Base-by-base conservation (phyloP, 164 flowering plant species). In the Chimonanthus praecox region DNA sequence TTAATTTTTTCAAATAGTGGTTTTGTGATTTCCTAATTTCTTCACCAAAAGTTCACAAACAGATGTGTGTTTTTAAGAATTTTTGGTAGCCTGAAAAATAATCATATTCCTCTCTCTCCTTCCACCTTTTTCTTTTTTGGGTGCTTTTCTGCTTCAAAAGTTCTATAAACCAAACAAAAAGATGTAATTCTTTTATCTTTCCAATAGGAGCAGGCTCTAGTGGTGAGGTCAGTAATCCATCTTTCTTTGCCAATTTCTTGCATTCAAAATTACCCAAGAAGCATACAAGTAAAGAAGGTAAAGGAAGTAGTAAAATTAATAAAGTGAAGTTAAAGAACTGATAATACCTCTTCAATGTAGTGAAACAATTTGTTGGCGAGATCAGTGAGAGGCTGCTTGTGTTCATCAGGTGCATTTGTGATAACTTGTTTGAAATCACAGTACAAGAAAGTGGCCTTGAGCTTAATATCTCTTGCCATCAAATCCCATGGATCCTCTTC, bases 401-500 rank as follows among this genome's bases (percentile, higher is more conserved):
- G 73, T 18, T 78, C 76, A 44, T 70, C 60, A 7, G 80, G 70
- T 7, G 78, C 72, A 9, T 51, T 18, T 7, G 80, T 65, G 8
- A 80, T 80, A n/a, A 80, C 61, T 15, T 72, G 74, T 43, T 67
- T 73, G 68, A 80, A 78, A 64, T 80, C 80, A 18, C 83, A 80
- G 11, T 75, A 80, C 69, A 80, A 46, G 48, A 80, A 78, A 9
- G 76, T 78, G 11, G 83, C 72, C 71, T 71, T 80, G 49, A 80
- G 83, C 4, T 72, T 72, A 10, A 80, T 78, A 69, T 78, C 76
- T 21, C 78, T 72, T 43, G 70, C 76, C 68, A 78, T 67, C 45
- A 78, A 47, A 33, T 80, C 80, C 83, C 83, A 80, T 18, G 80
- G 75, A 20, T 78, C 78, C 58, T 80, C 78, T 45, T 73, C 80